Conservation (phyloP, 495 filamentous ascomycete genomes). For the Penicillium diatomitis region DNA sequence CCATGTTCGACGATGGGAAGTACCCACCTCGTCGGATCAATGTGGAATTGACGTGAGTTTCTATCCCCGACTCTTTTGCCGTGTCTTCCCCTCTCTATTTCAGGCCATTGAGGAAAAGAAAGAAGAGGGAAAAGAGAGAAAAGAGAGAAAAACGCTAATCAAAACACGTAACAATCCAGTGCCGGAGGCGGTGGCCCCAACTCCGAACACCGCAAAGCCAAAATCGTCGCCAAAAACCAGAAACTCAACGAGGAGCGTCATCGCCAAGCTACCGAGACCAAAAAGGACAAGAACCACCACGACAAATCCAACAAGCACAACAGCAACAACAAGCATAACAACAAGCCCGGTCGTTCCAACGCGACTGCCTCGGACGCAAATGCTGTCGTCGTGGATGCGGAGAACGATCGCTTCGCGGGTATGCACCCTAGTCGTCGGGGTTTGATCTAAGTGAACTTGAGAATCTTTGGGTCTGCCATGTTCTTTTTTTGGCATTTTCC, state of each 20-base stretch:
- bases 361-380: conserved; percentile 12
- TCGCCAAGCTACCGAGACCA: conserved; percentile 42
- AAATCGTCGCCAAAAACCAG: conserved; percentile 77
- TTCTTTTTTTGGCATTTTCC: not conserved
- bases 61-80: not conserved
- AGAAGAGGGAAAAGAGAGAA: no score
- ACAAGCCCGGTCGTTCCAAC: not conserved
- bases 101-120: not conserved
- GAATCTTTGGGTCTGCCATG: not conserved
- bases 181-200: conserved; percentile 75
- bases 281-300: conserved; percentile 35
- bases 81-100: not conserved
- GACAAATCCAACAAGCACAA: conserved; percentile 7
- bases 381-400: conserved; percentile 11
- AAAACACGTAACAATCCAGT: conserved; percentile 8
- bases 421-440: conserved; percentile 52
- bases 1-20: conserved; percentile 62
- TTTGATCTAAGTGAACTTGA: conserved; percentile 26
- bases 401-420: conserved; percentile 29
- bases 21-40: conserved; percentile 65
- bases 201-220: conserved; percentile 56
- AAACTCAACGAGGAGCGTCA: conserved; percentile 77
- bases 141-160: not conserved
- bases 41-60: conserved; percentile 76
- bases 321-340: no score